phyloP scores from a whole-genome alignment of 768 basidiomycete genomes.

The Asterophora parasitica region DNA sequence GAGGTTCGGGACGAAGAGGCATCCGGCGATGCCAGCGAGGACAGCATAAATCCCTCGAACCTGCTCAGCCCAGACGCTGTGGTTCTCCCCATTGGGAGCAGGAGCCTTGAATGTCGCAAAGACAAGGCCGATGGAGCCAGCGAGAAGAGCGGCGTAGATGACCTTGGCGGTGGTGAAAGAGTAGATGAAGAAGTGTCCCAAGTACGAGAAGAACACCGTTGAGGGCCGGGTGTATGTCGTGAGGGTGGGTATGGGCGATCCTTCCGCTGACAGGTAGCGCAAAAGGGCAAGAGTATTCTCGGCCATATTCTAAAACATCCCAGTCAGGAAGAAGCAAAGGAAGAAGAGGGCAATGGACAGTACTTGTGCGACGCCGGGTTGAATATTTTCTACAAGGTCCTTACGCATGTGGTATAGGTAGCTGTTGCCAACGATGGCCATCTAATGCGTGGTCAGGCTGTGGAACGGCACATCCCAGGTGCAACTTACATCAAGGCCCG shows the following conservation, averaged over 20 bases:
- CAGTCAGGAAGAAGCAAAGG: conserved; percentile 1
- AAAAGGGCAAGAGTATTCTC: conserved; percentile 82
- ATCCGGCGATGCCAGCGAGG: conserved; percentile 46
- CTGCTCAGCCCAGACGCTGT: conserved; percentile 36
- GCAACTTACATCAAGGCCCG: conserved; percentile 77
- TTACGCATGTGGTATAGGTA: conserved; percentile 94
- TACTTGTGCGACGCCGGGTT: conserved; percentile 72
- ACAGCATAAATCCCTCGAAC: conserved; percentile 45
- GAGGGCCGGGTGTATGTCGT: conserved; percentile 49
- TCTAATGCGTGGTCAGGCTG: conserved; percentile 37
- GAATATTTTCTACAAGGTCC: conserved; percentile 81
- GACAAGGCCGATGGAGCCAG: conserved; percentile 42
- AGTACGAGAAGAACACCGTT: conserved; percentile 74
- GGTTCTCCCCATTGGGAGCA: conserved; percentile 21
- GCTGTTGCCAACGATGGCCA: conserved; percentile 88
- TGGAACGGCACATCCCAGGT: conserved; percentile 1
- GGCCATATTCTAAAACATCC: conserved; percentile 74
- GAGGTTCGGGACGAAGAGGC: conserved; percentile 59
- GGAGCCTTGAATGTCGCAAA: conserved; percentile 30
- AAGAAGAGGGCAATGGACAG: conserved; percentile 3
- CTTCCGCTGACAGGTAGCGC: conserved; percentile 62
- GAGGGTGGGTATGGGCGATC: conserved; percentile 65
- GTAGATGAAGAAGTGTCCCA: conserved; percentile 69
- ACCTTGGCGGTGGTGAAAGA: conserved; percentile 67
- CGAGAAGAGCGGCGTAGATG: conserved; percentile 51